Percentiles rank a stretch among this genome's conserved stretches.
phyloP scores from a whole-genome alignment of 768 basidiomycete species.

The Xerocomellus amylosporus region DNA sequence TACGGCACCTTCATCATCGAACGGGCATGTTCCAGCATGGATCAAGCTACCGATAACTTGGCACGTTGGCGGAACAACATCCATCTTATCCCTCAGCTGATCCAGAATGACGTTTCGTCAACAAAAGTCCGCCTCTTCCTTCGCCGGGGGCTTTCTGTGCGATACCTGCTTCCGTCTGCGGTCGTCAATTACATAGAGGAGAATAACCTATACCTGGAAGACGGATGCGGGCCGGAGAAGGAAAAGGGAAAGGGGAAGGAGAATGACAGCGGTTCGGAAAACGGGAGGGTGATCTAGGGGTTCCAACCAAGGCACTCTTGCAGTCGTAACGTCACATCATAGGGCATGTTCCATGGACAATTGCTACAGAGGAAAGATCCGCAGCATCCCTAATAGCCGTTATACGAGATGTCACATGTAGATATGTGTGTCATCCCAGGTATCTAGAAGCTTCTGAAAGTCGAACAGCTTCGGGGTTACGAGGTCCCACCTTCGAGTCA shows the following conservation, averaged over 20 bases:
- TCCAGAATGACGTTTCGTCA: slow-evolving; percentile 96
- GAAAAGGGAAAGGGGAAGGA: slow-evolving; percentile 41
- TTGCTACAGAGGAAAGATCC: neutral
- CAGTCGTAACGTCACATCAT: slow-evolving; percentile 7
- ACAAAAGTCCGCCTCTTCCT: slow-evolving; percentile 87
- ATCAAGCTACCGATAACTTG: slow-evolving; percentile 72
- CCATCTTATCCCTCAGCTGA: slow-evolving; percentile 88
- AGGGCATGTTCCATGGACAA: neutral
- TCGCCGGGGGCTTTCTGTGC: slow-evolving; percentile 74
- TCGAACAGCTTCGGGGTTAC: neutral
- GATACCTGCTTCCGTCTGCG: slow-evolving; percentile 85
- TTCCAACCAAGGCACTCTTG: slow-evolving; percentile 7
- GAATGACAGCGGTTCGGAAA: slow-evolving; percentile 29
- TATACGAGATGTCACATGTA: slow-evolving; percentile 1
- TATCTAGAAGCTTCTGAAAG: neutral
- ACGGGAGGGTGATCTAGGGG: slow-evolving; percentile 22
- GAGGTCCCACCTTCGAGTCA: neutral
- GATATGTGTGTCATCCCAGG: neutral
- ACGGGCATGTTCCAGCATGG: slow-evolving; percentile 89
- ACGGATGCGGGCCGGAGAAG: slow-evolving; percentile 37
- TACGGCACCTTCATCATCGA: slow-evolving; percentile 96
- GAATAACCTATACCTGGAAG: slow-evolving; percentile 73
- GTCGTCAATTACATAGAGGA: slow-evolving; percentile 95
- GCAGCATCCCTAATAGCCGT: neutral
- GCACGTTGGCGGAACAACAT: slow-evolving; percentile 81